A percentile compares a stretch with the other conserved stretches of the same genome.
Evolutionary conservation across 768 basidiomycete species (phyloP).

Genomic region (Kwoniella mangroviensis): DNA sequence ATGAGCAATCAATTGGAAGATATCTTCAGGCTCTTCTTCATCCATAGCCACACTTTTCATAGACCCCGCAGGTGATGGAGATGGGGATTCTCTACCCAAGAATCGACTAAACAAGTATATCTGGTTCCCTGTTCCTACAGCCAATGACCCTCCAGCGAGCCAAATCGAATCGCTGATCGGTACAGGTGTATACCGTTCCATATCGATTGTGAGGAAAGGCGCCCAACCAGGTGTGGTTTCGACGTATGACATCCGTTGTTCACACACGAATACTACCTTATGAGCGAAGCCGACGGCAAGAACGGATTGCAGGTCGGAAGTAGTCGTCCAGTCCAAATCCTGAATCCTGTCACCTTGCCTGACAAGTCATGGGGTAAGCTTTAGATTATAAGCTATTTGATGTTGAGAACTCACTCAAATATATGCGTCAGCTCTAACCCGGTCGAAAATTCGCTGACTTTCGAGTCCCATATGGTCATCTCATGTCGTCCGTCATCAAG

Average conservation of each 20-base stretch:
- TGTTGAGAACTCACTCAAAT: slow-evolving; percentile 63
- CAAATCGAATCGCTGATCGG: slow-evolving; percentile 89
- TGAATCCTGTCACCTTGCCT: slow-evolving; percentile 60
- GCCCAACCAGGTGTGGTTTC: slow-evolving; percentile 78
- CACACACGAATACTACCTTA: slow-evolving; percentile 82
- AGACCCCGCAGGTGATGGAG: slow-evolving; percentile 29
- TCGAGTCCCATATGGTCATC: slow-evolving; percentile 94
- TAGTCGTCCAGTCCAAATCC: slow-evolving; percentile 92
- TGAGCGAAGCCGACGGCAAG: slow-evolving; percentile 84
- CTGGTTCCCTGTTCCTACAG: slow-evolving; percentile 81
- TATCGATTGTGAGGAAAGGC: slow-evolving; percentile 63
- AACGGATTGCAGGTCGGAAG: slow-evolving; percentile 85
- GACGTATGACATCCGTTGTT: slow-evolving; percentile 90
- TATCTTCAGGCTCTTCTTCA: slow-evolving; percentile 59
- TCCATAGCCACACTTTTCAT: slow-evolving; percentile 29
- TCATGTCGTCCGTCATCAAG: slow-evolving; percentile 68
- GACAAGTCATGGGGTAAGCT: neutral
- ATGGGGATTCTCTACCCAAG: slow-evolving; percentile 35
- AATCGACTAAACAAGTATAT: slow-evolving; percentile 74
- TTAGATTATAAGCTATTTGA: neutral
- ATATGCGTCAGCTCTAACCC: slow-evolving; percentile 76
- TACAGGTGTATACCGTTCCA: slow-evolving; percentile 73
- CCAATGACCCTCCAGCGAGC: slow-evolving; percentile 79
- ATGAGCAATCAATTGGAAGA: slow-evolving; percentile 81
- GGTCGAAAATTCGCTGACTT: slow-evolving; percentile 87